Conservation (phyloP, 2,329 filamentous ascomycete genomes). For the Monilinia fructigena region DNA sequence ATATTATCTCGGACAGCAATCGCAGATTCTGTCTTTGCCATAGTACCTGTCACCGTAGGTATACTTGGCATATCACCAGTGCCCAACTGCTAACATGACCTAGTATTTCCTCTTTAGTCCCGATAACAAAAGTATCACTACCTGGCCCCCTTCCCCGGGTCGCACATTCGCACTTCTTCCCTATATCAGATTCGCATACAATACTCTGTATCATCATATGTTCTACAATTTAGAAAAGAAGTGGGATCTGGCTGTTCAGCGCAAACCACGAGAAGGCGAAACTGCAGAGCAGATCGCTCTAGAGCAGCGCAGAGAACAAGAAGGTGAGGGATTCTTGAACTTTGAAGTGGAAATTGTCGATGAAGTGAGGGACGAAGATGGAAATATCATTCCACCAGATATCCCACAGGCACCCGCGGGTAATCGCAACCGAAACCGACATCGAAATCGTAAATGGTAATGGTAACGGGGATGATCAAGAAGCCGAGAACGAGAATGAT, state of each 20-base stretch:
- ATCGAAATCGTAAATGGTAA: slow-evolving; percentile 1
- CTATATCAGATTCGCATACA: slow-evolving; percentile 63
- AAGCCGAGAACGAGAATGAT: slow-evolving; percentile 22
- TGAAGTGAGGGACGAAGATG: slow-evolving; percentile 25
- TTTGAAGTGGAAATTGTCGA: slow-evolving; percentile 30
- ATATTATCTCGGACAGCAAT: slow-evolving; percentile 65
- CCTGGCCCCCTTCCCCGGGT: slow-evolving; percentile 57
- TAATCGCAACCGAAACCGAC: slow-evolving; percentile 6
- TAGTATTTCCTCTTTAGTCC: slow-evolving; percentile 36
- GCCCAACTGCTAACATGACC: slow-evolving; percentile 21
- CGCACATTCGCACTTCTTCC: slow-evolving; percentile 66
- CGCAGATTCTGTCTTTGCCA: slow-evolving; percentile 48
- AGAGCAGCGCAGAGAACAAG: slow-evolving; percentile 40
- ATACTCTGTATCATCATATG: slow-evolving; percentile 51
- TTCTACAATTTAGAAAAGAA: slow-evolving; percentile 36
- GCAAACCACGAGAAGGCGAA: slow-evolving; percentile 40
- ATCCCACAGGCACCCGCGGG: background rate
- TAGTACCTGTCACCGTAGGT: slow-evolving; percentile 41
- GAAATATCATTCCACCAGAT: background rate
- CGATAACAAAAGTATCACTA: slow-evolving; percentile 28
- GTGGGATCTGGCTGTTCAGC: slow-evolving; percentile 39
- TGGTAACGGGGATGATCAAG: background rate
- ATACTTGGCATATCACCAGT: background rate
- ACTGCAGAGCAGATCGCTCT: slow-evolving; percentile 40
- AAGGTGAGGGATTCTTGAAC: slow-evolving; percentile 36